Percentiles rank a stretch among this genome's conserved stretches.
phyloP scores from a whole-genome alignment of 148 eudicot species.

The Diospyros lotus region DNA sequence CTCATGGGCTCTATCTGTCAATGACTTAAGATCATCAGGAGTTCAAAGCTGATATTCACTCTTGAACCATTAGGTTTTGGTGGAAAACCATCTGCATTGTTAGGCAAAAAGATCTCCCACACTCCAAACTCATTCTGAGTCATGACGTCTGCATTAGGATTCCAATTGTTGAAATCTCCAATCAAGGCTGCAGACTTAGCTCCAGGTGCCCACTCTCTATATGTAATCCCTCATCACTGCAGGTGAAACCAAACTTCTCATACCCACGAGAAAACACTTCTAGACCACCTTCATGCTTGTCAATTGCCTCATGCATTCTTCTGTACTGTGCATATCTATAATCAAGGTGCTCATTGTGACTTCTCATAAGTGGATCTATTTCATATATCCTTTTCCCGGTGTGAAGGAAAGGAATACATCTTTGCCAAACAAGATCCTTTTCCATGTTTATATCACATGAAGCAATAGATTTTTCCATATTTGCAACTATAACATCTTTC shows the following conservation, averaged over 20 bases:
- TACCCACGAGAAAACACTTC: constrained; percentile 91
- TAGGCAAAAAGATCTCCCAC: constrained; percentile 97
- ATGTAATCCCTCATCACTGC: constrained; percentile 86
- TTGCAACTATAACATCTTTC: too few species aligned
- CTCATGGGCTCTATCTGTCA: constrained; percentile 98
- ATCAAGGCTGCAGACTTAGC: constrained; percentile 90
- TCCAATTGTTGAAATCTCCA: constrained; percentile 98
- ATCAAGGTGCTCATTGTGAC: background rate
- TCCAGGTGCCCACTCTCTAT: constrained; percentile 99
- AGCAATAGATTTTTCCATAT: too few species aligned
- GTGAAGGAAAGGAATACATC: background rate
- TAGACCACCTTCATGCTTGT: constrained; percentile 83
- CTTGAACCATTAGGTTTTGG: constrained; percentile 94
- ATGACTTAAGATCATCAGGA: constrained; percentile 94
- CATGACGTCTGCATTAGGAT: constrained; percentile 86
- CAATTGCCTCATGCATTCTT: constrained; percentile 74
- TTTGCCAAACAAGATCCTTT: too few species aligned
- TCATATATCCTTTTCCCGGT: background rate
- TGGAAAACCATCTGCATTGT: constrained; percentile 91
- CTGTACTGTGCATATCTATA: constrained; percentile 65
- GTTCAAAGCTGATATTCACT: constrained; percentile 95
- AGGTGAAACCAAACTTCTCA: constrained; percentile 79
- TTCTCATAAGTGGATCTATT: too few species aligned
- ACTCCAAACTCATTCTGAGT: constrained; percentile 91
- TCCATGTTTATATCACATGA: too few species aligned